Evolutionary conservation across 352 stramenopile genomes (phyloP).

Genomic region (Halophytophthora batemanensis): DNA sequence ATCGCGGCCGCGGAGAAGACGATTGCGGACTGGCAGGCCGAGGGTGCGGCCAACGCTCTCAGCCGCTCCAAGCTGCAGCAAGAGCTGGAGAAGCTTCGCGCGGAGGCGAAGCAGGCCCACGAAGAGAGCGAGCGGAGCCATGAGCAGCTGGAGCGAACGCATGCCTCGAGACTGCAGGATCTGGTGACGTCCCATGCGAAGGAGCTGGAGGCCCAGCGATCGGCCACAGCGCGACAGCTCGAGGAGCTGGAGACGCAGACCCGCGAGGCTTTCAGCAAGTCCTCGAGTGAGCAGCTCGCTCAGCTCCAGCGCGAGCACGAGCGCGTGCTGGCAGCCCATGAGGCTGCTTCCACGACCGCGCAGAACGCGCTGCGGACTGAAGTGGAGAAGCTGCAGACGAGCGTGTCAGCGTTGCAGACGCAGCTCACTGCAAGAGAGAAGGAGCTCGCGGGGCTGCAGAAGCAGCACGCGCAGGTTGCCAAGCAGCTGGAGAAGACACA

Average conservation of each 20-base stretch:
- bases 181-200: conserved; percentile 18
- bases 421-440: conserved; percentile 12
- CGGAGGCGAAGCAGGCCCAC: conserved; percentile 18
- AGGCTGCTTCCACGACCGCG: conserved; percentile 14
- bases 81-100: conserved; percentile 24
- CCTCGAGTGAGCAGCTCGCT: conserved; percentile 22
- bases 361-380: conserved; percentile 14
- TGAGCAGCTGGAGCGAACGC: conserved; percentile 11
- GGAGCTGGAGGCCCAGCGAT: conserved; percentile 17
- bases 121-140: conserved; percentile 13
- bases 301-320: conserved; percentile 25
- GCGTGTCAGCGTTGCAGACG: conserved; percentile 21
- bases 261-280: conserved; percentile 12
- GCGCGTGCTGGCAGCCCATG: conserved; percentile 12
- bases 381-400: conserved; percentile 9
- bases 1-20: conserved; percentile 25
- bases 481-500: conserved; percentile 20
- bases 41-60: conserved; percentile 9
- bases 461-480: conserved; percentile 16
- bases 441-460: conserved; percentile 12
- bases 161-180: conserved; percentile 20
- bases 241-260: conserved; percentile 15
- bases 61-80: conserved; percentile 15
- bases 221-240: conserved; percentile 8
- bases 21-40: conserved; percentile 14